These are phyloP conservation scores for Umbilicus rupestris DNA, from an alignment of 164 flowering plant genomes.

Conservation along the genomic window DNA sequence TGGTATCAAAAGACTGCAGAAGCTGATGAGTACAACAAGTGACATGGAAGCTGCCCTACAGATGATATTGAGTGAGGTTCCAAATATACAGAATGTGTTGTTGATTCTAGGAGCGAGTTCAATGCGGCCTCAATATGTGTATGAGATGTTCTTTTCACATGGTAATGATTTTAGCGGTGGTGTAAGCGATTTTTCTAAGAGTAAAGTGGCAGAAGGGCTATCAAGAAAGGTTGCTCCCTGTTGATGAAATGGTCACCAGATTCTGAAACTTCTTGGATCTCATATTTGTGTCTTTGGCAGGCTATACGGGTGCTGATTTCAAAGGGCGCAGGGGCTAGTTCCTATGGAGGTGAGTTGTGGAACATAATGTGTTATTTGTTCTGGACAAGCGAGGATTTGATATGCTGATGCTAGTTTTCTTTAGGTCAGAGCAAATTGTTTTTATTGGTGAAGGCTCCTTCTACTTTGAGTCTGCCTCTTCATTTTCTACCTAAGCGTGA, in stretches of 20 bases:
- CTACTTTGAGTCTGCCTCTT: slow-evolving; percentile 51
- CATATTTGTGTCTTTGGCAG: slow-evolving; percentile 22
- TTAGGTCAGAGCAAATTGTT: slow-evolving; percentile 81
- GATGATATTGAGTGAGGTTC: slow-evolving; percentile 39
- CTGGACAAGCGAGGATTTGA: neutral
- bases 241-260: neutral
- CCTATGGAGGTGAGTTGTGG: slow-evolving; percentile 53
- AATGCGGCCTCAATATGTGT: slow-evolving; percentile 65
- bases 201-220: slow-evolving; percentile 54
- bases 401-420: slow-evolving; percentile 7
- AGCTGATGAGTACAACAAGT: slow-evolving; percentile 51
- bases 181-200: slow-evolving; percentile 28
- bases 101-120: slow-evolving; percentile 79
- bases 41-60: slow-evolving; percentile 49
- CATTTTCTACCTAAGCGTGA: slow-evolving; percentile 99
- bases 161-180: slow-evolving; percentile 20
- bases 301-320: slow-evolving; percentile 67
- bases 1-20: slow-evolving; percentile 57
- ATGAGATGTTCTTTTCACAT: slow-evolving; percentile 49
- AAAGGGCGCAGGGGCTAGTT: slow-evolving; percentile 69
- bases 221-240: slow-evolving; percentile 59
- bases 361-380: neutral
- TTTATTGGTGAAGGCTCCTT: slow-evolving; percentile 77
- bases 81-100: slow-evolving; percentile 35
- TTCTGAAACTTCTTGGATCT: neutral